These are phyloP conservation scores for Allantophomopsis lycopodina DNA, from an alignment of 2,329 filamentous ascomycete genomes.

Conservation along the genomic window DNA sequence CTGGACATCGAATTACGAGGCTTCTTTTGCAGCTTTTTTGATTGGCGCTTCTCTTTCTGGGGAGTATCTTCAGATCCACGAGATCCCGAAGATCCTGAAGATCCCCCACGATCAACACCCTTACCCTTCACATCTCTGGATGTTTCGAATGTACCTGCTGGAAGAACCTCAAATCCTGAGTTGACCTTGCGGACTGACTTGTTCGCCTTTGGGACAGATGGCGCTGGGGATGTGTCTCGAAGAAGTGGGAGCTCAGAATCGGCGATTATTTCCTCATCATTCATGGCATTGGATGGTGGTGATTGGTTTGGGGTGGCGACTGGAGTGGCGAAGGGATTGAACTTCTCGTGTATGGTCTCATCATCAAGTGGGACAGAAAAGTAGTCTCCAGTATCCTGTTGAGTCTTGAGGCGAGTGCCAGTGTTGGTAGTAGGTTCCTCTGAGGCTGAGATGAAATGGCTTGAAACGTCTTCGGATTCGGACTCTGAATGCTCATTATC, in stretches of 20 bases:
- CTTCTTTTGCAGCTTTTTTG: conserved; percentile 27
- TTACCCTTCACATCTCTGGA: conserved; percentile 7
- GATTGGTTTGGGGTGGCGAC: conserved; percentile 1
- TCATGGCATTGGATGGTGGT: background rate
- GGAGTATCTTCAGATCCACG: conserved; percentile 4
- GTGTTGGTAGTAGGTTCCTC: no score
- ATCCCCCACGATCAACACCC: conserved; percentile 2
- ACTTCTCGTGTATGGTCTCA: background rate
- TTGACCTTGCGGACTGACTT: conserved; percentile 22
- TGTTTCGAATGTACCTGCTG: conserved; percentile 22
- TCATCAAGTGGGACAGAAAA: conserved; percentile 1
- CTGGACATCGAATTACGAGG: conserved; percentile 10
- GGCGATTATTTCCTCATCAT: background rate
- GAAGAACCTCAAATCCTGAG: conserved; percentile 23
- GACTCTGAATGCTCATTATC: conserved; percentile 16
- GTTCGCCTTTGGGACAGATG: conserved; percentile 19
- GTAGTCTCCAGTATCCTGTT: conserved; percentile 5
- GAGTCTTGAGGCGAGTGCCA: conserved; percentile 4
- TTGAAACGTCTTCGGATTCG: conserved; percentile 14
- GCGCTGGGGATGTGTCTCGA: background rate
- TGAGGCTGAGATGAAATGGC: background rate
- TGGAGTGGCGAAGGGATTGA: conserved; percentile 1
- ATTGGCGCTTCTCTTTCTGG: conserved; percentile 16
- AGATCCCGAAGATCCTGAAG: conserved; percentile 1
- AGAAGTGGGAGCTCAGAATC: background rate